phyloP scores from a whole-genome alignment of 345 rosid genomes.

The Melastoma malabathricum region DNA sequence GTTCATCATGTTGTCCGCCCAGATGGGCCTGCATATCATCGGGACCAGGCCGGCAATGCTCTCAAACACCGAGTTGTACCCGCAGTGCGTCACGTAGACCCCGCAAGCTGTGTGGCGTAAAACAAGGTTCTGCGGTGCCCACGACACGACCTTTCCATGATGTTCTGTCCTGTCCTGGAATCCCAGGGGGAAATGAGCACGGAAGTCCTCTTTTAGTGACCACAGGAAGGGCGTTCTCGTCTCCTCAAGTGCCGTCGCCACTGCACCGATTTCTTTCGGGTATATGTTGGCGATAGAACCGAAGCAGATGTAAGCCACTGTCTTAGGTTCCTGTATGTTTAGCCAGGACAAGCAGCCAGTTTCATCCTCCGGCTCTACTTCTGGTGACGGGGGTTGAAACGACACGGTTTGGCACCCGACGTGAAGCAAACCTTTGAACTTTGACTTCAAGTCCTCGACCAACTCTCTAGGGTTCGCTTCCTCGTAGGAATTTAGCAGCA shows the following conservation, averaged over 20 bases:
- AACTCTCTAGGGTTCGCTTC: slow-evolving; percentile 21
- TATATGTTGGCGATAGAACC: slow-evolving; percentile 31
- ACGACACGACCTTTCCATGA: too few relatives aligned
- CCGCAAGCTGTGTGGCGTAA: too few relatives aligned
- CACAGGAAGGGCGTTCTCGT: slow-evolving; percentile 13
- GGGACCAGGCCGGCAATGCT: too few relatives aligned
- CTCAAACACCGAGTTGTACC: too few relatives aligned
- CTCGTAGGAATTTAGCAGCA: slow-evolving; percentile 25
- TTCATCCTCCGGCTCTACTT: slow-evolving; percentile 15
- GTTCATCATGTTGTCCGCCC: too few relatives aligned
- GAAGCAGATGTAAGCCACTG: slow-evolving; percentile 47
- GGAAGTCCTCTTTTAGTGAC: slow-evolving; percentile 7
- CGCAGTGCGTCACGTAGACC: too few relatives aligned
- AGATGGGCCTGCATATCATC: too few relatives aligned
- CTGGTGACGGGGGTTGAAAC: background rate
- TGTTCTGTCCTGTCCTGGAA: too few relatives aligned
- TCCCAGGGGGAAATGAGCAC: too few relatives aligned
- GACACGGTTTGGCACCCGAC: slow-evolving; percentile 13
- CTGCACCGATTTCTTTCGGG: slow-evolving; percentile 25
- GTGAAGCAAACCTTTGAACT: slow-evolving; percentile 15
- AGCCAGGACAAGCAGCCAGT: slow-evolving; percentile 50
- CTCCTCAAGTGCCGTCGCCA: slow-evolving; percentile 39
- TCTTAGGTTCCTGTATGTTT: slow-evolving; percentile 15
- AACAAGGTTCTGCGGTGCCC: too few relatives aligned
- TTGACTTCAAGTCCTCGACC: slow-evolving; percentile 20